A percentile compares a stretch with the other conserved stretches of the same genome.
These are phyloP conservation scores for Beauveria caledonica DNA, from an alignment of 2,329 filamentous ascomycete species.

Conservation along the genomic window DNA sequence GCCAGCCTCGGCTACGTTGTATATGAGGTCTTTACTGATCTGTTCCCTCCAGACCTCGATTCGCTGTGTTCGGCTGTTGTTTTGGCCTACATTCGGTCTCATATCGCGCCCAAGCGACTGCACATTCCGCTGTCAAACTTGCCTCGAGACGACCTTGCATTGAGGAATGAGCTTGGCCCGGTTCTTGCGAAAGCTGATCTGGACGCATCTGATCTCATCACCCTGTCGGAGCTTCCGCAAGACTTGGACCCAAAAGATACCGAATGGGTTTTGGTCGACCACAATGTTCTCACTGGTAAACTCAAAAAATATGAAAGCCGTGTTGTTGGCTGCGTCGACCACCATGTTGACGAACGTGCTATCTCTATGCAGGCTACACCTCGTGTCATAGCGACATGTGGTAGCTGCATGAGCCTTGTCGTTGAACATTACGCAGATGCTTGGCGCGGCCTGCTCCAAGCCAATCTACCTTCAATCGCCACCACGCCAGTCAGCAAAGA, in stretches of 20 bases:
- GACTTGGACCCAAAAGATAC: conserved; percentile 46
- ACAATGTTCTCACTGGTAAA: conserved; percentile 61
- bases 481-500: conserved; percentile 18
- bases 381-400: conserved; percentile 55
- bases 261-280: conserved; percentile 69
- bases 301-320: conserved; percentile 43
- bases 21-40: neutral
- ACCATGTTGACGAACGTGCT: conserved; percentile 64
- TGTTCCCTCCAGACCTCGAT: conserved; percentile 55
- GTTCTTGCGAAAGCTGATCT: conserved; percentile 56
- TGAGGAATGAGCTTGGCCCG: conserved; percentile 66
- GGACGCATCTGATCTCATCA: conserved; percentile 54
- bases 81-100: conserved; percentile 64
- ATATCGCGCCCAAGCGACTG: conserved; percentile 43
- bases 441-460: conserved; percentile 45
- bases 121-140: conserved; percentile 71
- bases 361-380: conserved; percentile 42
- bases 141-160: conserved; percentile 53
- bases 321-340: conserved; percentile 64
- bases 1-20: neutral
- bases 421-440: conserved; percentile 46
- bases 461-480: neutral
- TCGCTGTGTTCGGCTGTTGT: conserved; percentile 68
- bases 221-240: conserved; percentile 39
- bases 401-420: conserved; percentile 67